Evolutionary conservation across 1,284 basidiomycete genomes (phyloP).

Genomic region (Peniophora sp.): DNA sequence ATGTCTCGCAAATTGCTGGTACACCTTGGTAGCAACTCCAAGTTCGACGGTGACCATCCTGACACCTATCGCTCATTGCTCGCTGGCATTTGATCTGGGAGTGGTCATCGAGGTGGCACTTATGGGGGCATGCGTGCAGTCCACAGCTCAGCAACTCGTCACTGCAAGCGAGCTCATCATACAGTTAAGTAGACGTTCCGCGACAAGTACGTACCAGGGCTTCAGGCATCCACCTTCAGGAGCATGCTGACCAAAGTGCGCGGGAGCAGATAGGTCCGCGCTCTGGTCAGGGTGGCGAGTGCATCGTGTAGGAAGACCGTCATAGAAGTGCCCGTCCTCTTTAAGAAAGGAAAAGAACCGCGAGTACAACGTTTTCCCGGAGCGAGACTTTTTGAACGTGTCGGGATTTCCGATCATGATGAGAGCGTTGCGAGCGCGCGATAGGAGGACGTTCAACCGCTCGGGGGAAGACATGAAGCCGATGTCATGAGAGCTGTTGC

Average conservation of each 20-base stretch:
- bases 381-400: slow-evolving; percentile 47
- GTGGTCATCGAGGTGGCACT: neutral
- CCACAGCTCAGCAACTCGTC: neutral
- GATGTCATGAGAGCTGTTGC: slow-evolving; percentile 44
- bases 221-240: slow-evolving; percentile 57
- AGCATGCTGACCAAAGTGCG: slow-evolving; percentile 41
- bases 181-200: neutral
- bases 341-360: slow-evolving; percentile 36
- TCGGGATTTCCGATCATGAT: slow-evolving; percentile 57
- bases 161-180: neutral
- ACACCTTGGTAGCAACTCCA: too few species aligned
- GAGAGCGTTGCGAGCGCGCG: slow-evolving; percentile 51
- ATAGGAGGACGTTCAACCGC: slow-evolving; percentile 60
- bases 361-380: slow-evolving; percentile 42
- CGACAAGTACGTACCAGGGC: slow-evolving; percentile 36
- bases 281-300: slow-evolving; percentile 40
- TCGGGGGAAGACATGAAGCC: slow-evolving; percentile 63
- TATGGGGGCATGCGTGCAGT: neutral
- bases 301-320: slow-evolving; percentile 53
- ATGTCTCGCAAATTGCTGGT: too few species aligned
- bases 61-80: too few species aligned
- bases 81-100: neutral
- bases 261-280: slow-evolving; percentile 26
- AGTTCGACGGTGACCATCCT: too few species aligned
- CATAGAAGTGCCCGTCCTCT: slow-evolving; percentile 36